phyloP scores from a whole-genome alignment of 129 eudicot genomes.

The Cynara cardunculus region DNA sequence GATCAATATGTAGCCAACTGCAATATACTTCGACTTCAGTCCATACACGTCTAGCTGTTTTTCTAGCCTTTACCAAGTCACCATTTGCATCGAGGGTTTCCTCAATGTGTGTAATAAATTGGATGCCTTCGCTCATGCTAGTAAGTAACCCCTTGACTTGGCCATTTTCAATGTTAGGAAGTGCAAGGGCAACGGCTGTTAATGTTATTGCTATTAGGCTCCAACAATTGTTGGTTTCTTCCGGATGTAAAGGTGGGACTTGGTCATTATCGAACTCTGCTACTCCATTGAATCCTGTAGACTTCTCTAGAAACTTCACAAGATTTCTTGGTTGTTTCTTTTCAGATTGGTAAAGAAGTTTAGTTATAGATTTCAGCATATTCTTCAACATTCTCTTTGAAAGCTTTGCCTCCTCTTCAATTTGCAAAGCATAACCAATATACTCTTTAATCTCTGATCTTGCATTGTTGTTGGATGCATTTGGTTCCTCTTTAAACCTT shows the following conservation, averaged over 20 bases:
- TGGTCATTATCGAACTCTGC: slow-evolving; percentile 21
- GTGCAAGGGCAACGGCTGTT: slow-evolving; percentile 42
- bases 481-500: background rate
- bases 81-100: slow-evolving; percentile 8
- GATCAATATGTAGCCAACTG: slow-evolving; percentile 38
- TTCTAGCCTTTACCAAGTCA: slow-evolving; percentile 14
- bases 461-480: background rate
- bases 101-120: slow-evolving; percentile 14
- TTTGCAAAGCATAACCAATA: slow-evolving; percentile 12
- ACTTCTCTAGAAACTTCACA: slow-evolving; percentile 16
- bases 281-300: slow-evolving; percentile 27
- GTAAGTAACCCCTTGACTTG: background rate
- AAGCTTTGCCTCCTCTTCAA: slow-evolving; percentile 27
- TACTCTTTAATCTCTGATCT: background rate
- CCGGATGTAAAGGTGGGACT: slow-evolving; percentile 21
- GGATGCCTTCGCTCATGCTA: slow-evolving; percentile 33
- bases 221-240: slow-evolving; percentile 31
- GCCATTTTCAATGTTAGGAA: slow-evolving; percentile 13
- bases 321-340: slow-evolving; percentile 21
- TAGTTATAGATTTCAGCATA: slow-evolving; percentile 2
- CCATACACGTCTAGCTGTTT: slow-evolving; percentile 29
- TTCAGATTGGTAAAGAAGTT: slow-evolving; percentile 23
- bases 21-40: slow-evolving; percentile 21
- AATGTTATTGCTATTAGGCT: slow-evolving; percentile 34
- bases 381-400: background rate